Evolutionary conservation across 2,329 filamentous ascomycete genomes (phyloP).

Genomic region (Keithomyces neogunnii): DNA sequence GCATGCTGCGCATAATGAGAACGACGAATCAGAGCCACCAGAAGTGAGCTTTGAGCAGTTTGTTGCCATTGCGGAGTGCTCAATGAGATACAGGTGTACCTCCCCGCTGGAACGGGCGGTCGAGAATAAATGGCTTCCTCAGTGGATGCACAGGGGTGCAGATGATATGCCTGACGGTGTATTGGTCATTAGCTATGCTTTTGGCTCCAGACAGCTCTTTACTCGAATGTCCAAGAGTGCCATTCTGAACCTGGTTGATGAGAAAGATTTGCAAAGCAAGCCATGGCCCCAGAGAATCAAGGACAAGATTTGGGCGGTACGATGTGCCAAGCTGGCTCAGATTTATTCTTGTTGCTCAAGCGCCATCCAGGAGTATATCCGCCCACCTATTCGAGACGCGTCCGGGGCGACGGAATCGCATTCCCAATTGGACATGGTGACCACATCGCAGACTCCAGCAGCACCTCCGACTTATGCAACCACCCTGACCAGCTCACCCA

Average conservation of each 20-base stretch:
- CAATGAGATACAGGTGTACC: constrained; percentile 41
- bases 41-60: constrained; percentile 40
- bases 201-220: constrained; percentile 40
- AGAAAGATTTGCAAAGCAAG: constrained; percentile 32
- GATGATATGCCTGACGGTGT: constrained; percentile 42
- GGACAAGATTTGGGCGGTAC: constrained; percentile 39
- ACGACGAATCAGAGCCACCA: constrained; percentile 35
- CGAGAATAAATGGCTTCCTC: constrained; percentile 42
- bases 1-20: constrained; percentile 40
- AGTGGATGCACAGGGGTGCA: constrained; percentile 39
- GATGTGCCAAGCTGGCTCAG: constrained; percentile 42
- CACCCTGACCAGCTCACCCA: constrained; percentile 28
- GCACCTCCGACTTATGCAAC: constrained; percentile 10
- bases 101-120: constrained; percentile 41
- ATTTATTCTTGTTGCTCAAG: constrained; percentile 35
- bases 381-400: constrained; percentile 15
- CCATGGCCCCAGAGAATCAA: constrained; percentile 39
- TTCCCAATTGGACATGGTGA: constrained; percentile 13
- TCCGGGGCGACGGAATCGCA: constrained; percentile 11
- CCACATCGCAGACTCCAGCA: constrained; percentile 11
- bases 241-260: constrained; percentile 36
- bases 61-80: constrained; percentile 43
- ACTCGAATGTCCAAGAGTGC: constrained; percentile 39
- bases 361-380: constrained; percentile 38
- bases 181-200: constrained; percentile 43